Evolutionary conservation across 495 filamentous ascomycete genomes (phyloP), one percentile per base, ranked within the genome.

Genomic region (Xylaria castorea): DNA sequence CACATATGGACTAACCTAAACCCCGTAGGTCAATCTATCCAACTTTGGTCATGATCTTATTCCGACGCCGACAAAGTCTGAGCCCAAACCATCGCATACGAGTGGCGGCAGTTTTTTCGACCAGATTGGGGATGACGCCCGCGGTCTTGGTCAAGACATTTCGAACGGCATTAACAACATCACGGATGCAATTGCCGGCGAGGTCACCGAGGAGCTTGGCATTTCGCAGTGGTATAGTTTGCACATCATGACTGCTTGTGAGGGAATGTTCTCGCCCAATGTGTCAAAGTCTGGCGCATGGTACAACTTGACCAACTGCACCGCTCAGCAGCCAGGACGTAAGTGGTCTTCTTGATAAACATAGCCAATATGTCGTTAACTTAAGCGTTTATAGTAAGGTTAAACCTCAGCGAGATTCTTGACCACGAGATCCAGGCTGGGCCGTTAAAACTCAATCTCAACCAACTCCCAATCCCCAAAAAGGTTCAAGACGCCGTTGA

Each of bases 221-320:
- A 85, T 93, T 64, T 84, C 88, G n/a, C 85, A 93, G 74, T 97
- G 91, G 82, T 95, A 95, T 81, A 90, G 89, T 51, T 75, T 90
- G 27, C 91, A 95, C 75, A 76, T 93, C 64, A 87, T 94, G 81
- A 85, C 89, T 68, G 87, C 90, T 75, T 95, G 93, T 73, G 79
- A 88, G 73, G 92, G 93, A 51, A 76, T 84, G 76, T 89, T 87
- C 83, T 77, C 77, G 27, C 89, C 88, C 0, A 84, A 85, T 71
- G 84, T 83, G 9, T 91, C 89, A 1, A 75, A 82, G 18, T 70
- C 80, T 14, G 76, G 77, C 9, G 80, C 84, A 6, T 72, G 80
- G 72, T 85, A 86, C 72, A 89, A 92, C 70, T 81, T 91, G 20
- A 88, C 86, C 0, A 75, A 77, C 53, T 96, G 93, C 83, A 90